These are phyloP conservation scores for Wickerhamomyces rabaulensis DNA, from an alignment of 805 yeast genomes.

Conservation along the genomic window DNA sequence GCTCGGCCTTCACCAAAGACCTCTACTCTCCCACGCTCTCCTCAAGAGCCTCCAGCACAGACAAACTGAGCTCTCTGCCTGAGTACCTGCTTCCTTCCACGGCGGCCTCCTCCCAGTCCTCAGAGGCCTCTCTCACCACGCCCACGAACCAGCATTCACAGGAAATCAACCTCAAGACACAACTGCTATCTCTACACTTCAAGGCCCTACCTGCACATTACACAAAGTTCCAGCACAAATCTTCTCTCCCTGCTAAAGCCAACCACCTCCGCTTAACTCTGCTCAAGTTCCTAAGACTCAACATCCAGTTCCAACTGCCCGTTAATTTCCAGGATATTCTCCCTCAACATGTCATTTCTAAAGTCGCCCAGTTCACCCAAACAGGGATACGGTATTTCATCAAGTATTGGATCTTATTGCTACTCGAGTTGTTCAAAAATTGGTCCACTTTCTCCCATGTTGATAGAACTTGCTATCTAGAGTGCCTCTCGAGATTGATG, in stretches of 20 bases:
- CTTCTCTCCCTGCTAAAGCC: conserved; percentile 4
- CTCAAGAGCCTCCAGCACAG: conserved; percentile 5
- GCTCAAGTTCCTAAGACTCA: conserved; percentile 11
- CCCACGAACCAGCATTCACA: background rate
- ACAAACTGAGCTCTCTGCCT: conserved; percentile 3
- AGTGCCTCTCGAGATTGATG: conserved; percentile 28
- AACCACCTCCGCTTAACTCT: conserved; percentile 12
- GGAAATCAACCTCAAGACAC: background rate
- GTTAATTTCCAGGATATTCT: background rate
- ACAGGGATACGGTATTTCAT: conserved; percentile 1
- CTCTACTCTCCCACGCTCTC: conserved; percentile 1
- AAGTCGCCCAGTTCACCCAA: background rate
- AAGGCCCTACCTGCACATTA: background rate
- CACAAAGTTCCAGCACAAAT: conserved; percentile 6
- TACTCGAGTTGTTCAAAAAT: conserved; percentile 5
- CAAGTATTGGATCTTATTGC: conserved; percentile 8
- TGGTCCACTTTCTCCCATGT: conserved; percentile 8
- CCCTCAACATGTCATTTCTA: background rate
- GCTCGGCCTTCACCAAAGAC: conserved; percentile 2
- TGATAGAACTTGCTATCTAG: conserved; percentile 25
- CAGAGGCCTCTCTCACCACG: background rate
- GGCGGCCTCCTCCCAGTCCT: background rate
- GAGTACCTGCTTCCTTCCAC: background rate
- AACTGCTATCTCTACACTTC: background rate
- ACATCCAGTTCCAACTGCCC: conserved; percentile 3